phyloP scores from a whole-genome alignment of 2,329 filamentous ascomycete genomes.

The Penicillium sp. region DNA sequence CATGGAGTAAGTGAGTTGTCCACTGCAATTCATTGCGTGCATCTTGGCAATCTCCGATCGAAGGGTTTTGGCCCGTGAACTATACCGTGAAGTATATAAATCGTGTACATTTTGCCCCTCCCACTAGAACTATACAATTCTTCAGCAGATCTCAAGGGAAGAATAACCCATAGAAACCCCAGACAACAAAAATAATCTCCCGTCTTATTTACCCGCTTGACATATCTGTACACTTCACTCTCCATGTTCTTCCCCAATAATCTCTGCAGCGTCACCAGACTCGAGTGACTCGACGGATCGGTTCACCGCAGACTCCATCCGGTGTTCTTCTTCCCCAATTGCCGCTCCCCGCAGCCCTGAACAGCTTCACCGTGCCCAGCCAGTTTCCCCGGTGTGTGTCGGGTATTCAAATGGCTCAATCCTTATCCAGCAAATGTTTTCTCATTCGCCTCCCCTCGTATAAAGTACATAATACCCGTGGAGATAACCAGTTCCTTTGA shows the following conservation, averaged over 20 bases:
- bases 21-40: not conserved
- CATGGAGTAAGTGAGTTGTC: not conserved
- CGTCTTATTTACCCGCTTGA: not conserved
- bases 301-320: conserved; percentile 47
- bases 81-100: not conserved
- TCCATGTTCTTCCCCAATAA: not conserved
- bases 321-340: conserved; percentile 23
- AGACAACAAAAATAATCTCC: not conserved
- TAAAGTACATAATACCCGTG: conserved; percentile 12
- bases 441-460: too few species aligned
- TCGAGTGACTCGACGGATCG: conserved; percentile 16
- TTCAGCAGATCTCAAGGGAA: not conserved
- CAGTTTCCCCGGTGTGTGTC: conserved; percentile 31
- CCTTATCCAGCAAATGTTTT: conserved; percentile 11
- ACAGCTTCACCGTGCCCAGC: conserved; percentile 39
- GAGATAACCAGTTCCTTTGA: conserved; percentile 6
- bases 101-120: not conserved
- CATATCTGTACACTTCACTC: not conserved
- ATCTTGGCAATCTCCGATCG: not conserved
- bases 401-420: conserved; percentile 30
- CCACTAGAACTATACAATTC: not conserved
- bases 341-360: conserved; percentile 33
- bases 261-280: conserved; percentile 7
- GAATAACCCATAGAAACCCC: not conserved
- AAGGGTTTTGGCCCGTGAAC: not conserved